Evolutionary conservation across 2,329 filamentous ascomycete genomes (phyloP), one percentile per base, ranked within the genome.

Genomic region (Pseudocercospora fuligena): DNA sequence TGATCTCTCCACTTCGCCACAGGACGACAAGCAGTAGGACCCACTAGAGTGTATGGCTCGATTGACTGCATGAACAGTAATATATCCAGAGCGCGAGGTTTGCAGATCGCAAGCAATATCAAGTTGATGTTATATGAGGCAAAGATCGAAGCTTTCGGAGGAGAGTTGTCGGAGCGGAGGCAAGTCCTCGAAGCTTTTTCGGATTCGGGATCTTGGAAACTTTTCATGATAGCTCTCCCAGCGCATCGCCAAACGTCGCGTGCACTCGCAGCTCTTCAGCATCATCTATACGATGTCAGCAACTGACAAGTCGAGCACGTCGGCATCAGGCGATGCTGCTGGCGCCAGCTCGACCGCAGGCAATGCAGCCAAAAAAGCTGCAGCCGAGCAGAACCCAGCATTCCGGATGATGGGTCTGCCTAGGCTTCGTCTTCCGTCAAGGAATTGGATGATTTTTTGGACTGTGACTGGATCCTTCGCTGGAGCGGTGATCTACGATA

Each of bases 361-460:
- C 43, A 70, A 66, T 29, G 46, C 46, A 23, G 49, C 64, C 21
- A 64, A 68, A 54, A 70, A 66, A 23, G 46, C 66, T 46, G 36
- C 71, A 11, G 80, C 77, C 40, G 83, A 82, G 74, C 83, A 86
- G 59, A 94, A 94, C 80, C 90, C 90, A 51, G 91, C 89, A 62
- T 87, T 92, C 74, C 88, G 87, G 70, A 91, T 92, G 86, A 88
- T 95, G 82, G 84, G 83, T 65, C 83, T 99, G 66, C 94, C 94
- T 60, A 91, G 90, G 72, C 87, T 97, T 68, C 91, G 92, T 66
- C 88, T 99, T 19, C 95, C 95, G 7, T 98, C 94, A 19, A 91
- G 95, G 68, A 98, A 98, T 79, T 99, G 95, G 95, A 88, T 95
- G 81, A 97, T 99, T 75, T 99, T 99, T 82, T 89, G 94, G 80